phyloP scores from a whole-genome alignment of 1,284 basidiomycete species.

The Gymnopus androsaceus region DNA sequence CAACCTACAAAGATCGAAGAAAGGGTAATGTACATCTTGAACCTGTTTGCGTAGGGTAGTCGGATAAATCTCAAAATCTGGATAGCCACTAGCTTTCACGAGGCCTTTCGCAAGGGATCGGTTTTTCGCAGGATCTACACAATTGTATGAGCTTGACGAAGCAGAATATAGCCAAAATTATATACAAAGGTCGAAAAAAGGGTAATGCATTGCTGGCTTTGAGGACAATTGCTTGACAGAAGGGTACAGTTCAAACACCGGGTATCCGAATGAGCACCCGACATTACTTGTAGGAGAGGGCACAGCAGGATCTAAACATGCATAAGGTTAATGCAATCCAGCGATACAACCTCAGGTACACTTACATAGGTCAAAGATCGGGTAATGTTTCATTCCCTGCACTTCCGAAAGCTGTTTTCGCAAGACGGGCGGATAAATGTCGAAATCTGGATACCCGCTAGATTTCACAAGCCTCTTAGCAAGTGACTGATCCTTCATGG shows the following conservation, averaged over 20 bases:
- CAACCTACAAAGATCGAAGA: background rate
- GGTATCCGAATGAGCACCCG: too few relatives aligned
- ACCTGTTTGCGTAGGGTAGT: too few relatives aligned
- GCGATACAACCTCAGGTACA: background rate
- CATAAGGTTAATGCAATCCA: too few relatives aligned
- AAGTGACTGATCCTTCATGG: background rate
- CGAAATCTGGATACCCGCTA: too few relatives aligned
- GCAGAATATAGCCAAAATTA: background rate
- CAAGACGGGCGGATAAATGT: too few relatives aligned
- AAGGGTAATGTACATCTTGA: constrained; percentile 34
- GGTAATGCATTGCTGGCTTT: constrained; percentile 22
- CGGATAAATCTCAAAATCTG: too few relatives aligned
- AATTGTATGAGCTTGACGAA: background rate
- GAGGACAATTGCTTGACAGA: background rate
- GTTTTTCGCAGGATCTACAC: background rate
- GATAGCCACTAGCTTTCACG: too few relatives aligned
- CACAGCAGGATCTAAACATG: constrained; percentile 2
- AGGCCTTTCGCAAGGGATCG: background rate
- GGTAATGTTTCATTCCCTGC: too few relatives aligned
- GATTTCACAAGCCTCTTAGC: too few relatives aligned
- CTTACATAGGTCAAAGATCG: background rate
- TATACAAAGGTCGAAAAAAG: constrained; percentile 35
- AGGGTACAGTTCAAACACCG: background rate
- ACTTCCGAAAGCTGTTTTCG: too few relatives aligned
- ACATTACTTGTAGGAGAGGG: too few relatives aligned